Conservation (phyloP, 2,329 filamentous ascomycete species). For the Annulohypoxylon truncatum region DNA sequence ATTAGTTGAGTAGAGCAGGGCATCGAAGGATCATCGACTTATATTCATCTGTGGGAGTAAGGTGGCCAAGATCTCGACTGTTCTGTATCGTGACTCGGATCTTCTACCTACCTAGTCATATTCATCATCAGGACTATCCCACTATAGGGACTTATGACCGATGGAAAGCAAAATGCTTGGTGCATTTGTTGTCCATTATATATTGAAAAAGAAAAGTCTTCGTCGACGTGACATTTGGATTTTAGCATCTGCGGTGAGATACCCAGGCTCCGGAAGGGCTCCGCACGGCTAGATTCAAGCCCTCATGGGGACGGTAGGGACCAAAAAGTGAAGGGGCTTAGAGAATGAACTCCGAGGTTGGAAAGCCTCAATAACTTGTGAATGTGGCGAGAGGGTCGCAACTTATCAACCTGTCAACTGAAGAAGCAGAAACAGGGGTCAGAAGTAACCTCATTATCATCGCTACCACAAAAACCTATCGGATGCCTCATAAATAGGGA, state of each 20-base stretch:
- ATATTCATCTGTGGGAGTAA: background rate
- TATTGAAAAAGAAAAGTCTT: slow-evolving; percentile 1
- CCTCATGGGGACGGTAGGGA: background rate
- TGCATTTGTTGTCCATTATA: background rate
- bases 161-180: background rate
- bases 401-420: background rate
- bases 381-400: background rate
- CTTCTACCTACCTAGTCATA: background rate
- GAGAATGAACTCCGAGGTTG: background rate
- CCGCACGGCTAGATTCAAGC: background rate
- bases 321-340: background rate
- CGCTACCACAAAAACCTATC: background rate
- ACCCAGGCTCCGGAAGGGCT: background rate
- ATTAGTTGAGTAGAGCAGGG: background rate
- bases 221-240: background rate
- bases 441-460: background rate
- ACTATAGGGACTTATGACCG: background rate
- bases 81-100: slow-evolving; percentile 9
- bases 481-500: slow-evolving; percentile 11
- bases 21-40: background rate
- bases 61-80: slow-evolving; percentile 10
- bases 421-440: background rate
- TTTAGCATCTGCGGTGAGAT: background rate
- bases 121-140: background rate
- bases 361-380: background rate